Conservation (phyloP, 768 basidiomycete genomes). For the Asterophora lycoperdoides region DNA sequence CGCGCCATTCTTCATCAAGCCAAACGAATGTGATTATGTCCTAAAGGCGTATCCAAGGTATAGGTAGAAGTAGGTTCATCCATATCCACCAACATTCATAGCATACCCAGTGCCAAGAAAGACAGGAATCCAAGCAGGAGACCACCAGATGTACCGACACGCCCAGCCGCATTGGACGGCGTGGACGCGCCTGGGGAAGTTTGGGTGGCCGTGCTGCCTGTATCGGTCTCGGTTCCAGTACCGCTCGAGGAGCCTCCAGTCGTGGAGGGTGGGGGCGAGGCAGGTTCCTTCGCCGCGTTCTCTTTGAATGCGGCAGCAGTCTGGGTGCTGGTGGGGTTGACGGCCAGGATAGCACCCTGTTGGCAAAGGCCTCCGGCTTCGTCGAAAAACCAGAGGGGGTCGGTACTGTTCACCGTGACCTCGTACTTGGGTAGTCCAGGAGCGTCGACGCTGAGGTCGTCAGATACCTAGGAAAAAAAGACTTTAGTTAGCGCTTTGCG, state of each 20-base stretch:
- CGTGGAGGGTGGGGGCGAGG: constrained; percentile 13
- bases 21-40: constrained; percentile 5
- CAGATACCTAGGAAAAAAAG: constrained; percentile 23
- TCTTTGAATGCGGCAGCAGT: constrained; percentile 31
- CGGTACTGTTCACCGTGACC: constrained; percentile 30
- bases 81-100: not conserved
- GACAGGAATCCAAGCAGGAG: constrained; percentile 3
- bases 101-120: constrained; percentile 7
- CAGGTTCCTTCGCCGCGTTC: constrained; percentile 31
- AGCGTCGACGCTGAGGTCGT: constrained; percentile 29
- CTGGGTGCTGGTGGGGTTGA: constrained; percentile 31
- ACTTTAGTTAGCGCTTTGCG: not conserved
- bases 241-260: not conserved
- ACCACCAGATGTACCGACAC: not conserved
- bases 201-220: constrained; percentile 7
- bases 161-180: constrained; percentile 9
- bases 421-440: constrained; percentile 28
- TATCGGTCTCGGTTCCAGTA: not conserved
- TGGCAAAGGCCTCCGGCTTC: constrained; percentile 35
- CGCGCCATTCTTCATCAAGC: no score
- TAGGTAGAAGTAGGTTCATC: not conserved
- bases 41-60: not conserved
- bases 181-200: constrained; percentile 4
- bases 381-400: constrained; percentile 38
- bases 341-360: constrained; percentile 34